A percentile compares a stretch with the other conserved stretches of the same genome.
phyloP scores from a whole-genome alignment of 1,284 basidiomycete species.

The Ustilago bromivora region DNA sequence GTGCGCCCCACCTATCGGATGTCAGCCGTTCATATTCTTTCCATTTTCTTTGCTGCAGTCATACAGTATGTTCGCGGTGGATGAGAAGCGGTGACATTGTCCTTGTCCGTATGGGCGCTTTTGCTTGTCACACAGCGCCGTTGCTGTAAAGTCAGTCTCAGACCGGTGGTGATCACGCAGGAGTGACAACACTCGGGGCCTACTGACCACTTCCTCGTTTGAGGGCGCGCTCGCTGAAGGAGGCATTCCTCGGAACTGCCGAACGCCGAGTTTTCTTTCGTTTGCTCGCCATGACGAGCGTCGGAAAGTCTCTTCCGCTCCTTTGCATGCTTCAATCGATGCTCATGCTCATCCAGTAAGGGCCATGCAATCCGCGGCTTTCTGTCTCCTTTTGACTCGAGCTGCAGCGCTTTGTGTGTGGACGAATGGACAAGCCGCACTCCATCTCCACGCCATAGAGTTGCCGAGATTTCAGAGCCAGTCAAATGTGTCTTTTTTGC shows the following conservation, averaged over 20 bases:
- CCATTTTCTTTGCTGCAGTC: not conserved
- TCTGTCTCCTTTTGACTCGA: not conserved
- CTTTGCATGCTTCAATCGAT: not conserved
- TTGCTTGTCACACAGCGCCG: not conserved
- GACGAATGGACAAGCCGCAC: not conserved
- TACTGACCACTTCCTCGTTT: not conserved
- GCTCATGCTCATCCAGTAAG: not conserved
- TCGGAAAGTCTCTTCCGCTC: conserved; percentile 26
- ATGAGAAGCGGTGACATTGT: not conserved
- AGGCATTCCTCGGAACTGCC: conserved; percentile 6
- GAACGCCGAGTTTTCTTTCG: conserved; percentile 1
- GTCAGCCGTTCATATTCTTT: not conserved
- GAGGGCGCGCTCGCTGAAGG: not conserved
- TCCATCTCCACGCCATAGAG: not conserved
- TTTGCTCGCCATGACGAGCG: conserved; percentile 2
- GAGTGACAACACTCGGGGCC: not conserved
- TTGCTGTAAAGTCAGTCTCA: not conserved
- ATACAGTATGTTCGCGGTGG: conserved; percentile 1
- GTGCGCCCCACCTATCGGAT: conserved; percentile 11
- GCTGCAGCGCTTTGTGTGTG: not conserved
- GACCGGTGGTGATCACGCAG: not conserved
- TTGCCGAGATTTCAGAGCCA: not conserved
- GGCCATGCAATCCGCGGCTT: conserved; percentile 4
- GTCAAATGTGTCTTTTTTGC: not conserved
- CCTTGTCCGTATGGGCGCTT: not conserved